Evolutionary conservation across 768 basidiomycete species (phyloP).

Genomic region (Lentinula lateritia): DNA sequence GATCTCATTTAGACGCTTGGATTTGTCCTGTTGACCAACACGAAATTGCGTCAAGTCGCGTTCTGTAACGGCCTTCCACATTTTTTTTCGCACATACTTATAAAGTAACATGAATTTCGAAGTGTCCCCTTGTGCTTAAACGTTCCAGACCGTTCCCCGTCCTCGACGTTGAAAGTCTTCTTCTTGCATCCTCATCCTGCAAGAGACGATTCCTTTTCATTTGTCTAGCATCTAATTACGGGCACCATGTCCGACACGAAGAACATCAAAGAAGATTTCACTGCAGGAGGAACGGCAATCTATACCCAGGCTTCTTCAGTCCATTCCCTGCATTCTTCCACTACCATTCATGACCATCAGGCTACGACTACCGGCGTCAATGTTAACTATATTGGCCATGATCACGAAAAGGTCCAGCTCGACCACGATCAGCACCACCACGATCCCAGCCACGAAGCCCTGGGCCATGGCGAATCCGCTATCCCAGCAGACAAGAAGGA

Average conservation of each 20-base stretch:
- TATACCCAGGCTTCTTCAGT: background rate
- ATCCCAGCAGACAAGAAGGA: conserved; percentile 20
- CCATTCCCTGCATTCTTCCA: background rate
- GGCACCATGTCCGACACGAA: background rate
- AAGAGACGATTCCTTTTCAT: background rate
- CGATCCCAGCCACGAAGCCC: background rate
- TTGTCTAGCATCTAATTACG: background rate
- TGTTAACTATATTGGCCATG: background rate
- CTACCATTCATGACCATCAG: background rate
- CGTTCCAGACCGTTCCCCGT: background rate
- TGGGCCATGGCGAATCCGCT: conserved; percentile 12
- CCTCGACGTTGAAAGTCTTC: background rate
- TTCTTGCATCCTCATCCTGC: background rate
- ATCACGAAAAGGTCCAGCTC: background rate
- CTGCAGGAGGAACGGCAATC: background rate
- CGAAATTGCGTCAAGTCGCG: conserved; percentile 3
- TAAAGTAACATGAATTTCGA: background rate
- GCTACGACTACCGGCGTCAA: background rate
- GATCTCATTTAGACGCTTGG: background rate
- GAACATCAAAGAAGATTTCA: background rate
- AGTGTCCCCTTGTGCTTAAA: background rate
- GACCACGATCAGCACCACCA: background rate
- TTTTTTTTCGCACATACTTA: background rate
- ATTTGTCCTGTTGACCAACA: background rate
- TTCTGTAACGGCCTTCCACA: background rate